Conservation (phyloP, 768 basidiomycete species). For the Mycena vitilis region DNA sequence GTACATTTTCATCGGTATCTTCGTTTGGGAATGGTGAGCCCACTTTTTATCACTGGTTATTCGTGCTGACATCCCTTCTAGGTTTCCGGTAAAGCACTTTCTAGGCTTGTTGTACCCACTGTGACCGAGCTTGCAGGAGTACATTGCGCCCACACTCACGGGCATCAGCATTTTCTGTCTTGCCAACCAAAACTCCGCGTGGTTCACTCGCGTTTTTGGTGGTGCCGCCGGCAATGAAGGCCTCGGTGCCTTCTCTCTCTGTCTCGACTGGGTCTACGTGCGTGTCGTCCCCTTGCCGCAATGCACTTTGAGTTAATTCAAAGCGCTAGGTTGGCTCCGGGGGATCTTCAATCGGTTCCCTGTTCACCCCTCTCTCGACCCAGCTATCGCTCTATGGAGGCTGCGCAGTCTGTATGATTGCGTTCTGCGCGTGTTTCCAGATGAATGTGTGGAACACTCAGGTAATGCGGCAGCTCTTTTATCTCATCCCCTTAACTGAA, state of each 20-base stretch:
- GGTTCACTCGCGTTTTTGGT: conserved; percentile 61
- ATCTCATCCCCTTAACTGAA: too few relatives aligned
- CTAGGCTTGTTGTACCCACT: too few relatives aligned
- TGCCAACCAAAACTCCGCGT: conserved; percentile 50
- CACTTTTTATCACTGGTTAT: too few relatives aligned
- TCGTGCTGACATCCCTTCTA: too few relatives aligned
- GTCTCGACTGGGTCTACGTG: conserved; percentile 67
- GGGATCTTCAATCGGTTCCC: conserved; percentile 48
- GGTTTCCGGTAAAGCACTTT: conserved; percentile 37
- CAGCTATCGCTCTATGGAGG: conserved; percentile 59
- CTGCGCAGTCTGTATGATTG: conserved; percentile 55
- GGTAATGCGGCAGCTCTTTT: not conserved
- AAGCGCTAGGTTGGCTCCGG: conserved; percentile 41
- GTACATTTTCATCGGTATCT: conserved; percentile 53
- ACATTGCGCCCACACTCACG: conserved; percentile 47
- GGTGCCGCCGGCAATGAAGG: conserved; percentile 68
- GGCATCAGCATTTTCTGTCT: conserved; percentile 61
- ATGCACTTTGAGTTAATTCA: conserved; percentile 29
- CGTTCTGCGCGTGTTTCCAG: conserved; percentile 44
- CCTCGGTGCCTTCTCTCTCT: conserved; percentile 63
- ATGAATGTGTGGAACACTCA: conserved; percentile 31
- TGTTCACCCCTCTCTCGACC: conserved; percentile 60
- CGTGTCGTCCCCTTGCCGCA: conserved; percentile 38
- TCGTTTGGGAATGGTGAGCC: conserved; percentile 55
- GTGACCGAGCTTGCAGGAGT: conserved; percentile 5